These are phyloP conservation scores for Acrocalymma vagum DNA, from an alignment of 2,329 filamentous ascomycete genomes.

Conservation along the genomic window DNA sequence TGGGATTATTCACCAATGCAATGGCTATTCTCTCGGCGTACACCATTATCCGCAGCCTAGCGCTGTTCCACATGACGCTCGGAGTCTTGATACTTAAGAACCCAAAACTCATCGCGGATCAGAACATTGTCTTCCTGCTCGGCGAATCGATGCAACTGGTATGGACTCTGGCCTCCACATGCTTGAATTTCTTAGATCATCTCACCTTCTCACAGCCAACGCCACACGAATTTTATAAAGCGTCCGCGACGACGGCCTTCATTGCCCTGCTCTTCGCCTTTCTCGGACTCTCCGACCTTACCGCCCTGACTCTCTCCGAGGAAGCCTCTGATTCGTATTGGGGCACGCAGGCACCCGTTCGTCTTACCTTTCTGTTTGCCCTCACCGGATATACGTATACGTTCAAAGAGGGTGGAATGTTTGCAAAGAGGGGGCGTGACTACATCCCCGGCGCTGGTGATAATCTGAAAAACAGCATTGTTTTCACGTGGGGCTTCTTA, in stretches of 20 bases:
- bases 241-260: slow-evolving; percentile 72
- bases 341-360: slow-evolving; percentile 67
- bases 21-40: slow-evolving; percentile 86
- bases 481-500: slow-evolving; percentile 85
- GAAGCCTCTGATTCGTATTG: slow-evolving; percentile 56
- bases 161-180: slow-evolving; percentile 36
- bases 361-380: slow-evolving; percentile 68
- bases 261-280: slow-evolving; percentile 75
- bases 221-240: slow-evolving; percentile 72
- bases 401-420: slow-evolving; percentile 63
- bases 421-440: slow-evolving; percentile 37
- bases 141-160: slow-evolving; percentile 87
- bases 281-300: slow-evolving; percentile 58
- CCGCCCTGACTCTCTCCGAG: slow-evolving; percentile 55
- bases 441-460: slow-evolving; percentile 56
- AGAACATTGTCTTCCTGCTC: slow-evolving; percentile 80
- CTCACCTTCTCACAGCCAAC: slow-evolving; percentile 60
- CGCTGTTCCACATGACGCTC: slow-evolving; percentile 84
- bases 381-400: slow-evolving; percentile 72
- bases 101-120: slow-evolving; percentile 76
- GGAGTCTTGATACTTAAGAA: slow-evolving; percentile 84
- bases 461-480: slow-evolving; percentile 80
- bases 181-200: not conserved
- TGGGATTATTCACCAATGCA: slow-evolving; percentile 5
- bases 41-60: slow-evolving; percentile 81